These are phyloP conservation scores for Przewalskia tangutica DNA, from an alignment of 257 asterid genomes.

Conservation along the genomic window DNA sequence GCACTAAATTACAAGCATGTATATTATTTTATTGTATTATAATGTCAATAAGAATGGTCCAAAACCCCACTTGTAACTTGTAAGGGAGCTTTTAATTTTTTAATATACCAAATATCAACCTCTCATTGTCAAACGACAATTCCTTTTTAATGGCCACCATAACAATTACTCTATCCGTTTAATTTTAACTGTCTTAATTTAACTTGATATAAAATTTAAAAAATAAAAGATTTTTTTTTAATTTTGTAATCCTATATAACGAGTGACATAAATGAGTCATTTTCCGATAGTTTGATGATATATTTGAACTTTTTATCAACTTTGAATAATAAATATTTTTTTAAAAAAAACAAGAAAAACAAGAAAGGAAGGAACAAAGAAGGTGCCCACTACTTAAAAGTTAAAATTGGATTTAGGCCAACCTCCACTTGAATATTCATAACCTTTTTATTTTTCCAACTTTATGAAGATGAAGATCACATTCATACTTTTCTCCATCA, in stretches of 20 bases:
- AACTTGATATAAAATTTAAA: too few species aligned
- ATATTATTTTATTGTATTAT: neutral
- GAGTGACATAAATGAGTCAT: too few species aligned
- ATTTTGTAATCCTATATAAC: too few species aligned
- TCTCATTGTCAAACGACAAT: neutral
- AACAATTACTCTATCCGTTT: neutral
- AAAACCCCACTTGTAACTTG: neutral
- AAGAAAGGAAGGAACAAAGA: neutral
- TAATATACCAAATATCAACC: neutral
- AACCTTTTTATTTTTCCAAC: slow-evolving; percentile 3
- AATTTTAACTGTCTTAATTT: too few species aligned
- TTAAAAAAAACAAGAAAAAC: too few species aligned
- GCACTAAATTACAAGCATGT: neutral
- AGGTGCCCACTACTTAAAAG: neutral
- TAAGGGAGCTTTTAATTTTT: neutral
- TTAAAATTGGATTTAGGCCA: neutral
- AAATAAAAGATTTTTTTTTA: too few species aligned
- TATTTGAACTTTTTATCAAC: too few species aligned
- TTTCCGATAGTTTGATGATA: too few species aligned
- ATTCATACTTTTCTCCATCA: neutral
- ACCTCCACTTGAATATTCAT: slow-evolving; percentile 12
- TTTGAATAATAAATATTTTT: neutral
- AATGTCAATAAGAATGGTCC: neutral
- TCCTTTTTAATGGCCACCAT: neutral
- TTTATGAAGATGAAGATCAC: slow-evolving; percentile 3